Evolutionary conservation across 1,284 basidiomycete species (phyloP).

Genomic region (Leccinum ponderosum): DNA sequence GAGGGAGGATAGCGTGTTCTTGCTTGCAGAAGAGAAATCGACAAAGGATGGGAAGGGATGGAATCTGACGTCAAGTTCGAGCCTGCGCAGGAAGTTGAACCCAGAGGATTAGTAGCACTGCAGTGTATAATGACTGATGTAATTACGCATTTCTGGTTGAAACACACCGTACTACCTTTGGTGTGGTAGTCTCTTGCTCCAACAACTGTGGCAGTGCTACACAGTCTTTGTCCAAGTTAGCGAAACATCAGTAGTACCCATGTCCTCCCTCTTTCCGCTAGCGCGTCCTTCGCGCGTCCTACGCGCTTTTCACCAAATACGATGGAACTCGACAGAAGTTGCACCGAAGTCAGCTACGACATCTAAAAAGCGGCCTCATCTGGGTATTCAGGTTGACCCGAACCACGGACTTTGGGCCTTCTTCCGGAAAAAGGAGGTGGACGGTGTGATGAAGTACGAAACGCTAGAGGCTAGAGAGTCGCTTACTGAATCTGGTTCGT

Average conservation of each 20-base stretch:
- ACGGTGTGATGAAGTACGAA: conserved; percentile 44
- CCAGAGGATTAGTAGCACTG: background rate
- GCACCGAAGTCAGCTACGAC: conserved; percentile 2
- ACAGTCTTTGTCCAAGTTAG: background rate
- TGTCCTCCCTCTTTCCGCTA: conserved; percentile 24
- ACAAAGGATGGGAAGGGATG: background rate
- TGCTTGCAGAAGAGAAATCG: background rate
- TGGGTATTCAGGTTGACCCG: conserved; percentile 43
- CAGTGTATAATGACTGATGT: background rate
- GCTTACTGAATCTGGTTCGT: conserved; percentile 41
- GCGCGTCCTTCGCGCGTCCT: conserved; percentile 17
- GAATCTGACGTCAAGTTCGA: background rate
- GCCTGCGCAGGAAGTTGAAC: background rate
- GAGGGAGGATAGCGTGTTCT: background rate
- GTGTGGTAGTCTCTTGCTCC: too few relatives aligned
- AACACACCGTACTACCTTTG: too few relatives aligned
- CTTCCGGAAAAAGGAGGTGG: conserved; percentile 57
- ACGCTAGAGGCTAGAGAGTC: conserved; percentile 42
- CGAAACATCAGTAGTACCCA: conserved; percentile 6
- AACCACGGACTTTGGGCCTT: conserved; percentile 77
- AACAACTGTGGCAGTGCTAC: conserved; percentile 27
- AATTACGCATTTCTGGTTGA: too few relatives aligned
- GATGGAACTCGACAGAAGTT: conserved; percentile 26
- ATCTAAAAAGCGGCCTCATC: conserved; percentile 42
- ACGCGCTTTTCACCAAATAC: conserved; percentile 14